Evolutionary conservation across 1,284 basidiomycete genomes (phyloP), one percentile per base, ranked within the genome.

Genomic region (Moesziomyces sp.): DNA sequence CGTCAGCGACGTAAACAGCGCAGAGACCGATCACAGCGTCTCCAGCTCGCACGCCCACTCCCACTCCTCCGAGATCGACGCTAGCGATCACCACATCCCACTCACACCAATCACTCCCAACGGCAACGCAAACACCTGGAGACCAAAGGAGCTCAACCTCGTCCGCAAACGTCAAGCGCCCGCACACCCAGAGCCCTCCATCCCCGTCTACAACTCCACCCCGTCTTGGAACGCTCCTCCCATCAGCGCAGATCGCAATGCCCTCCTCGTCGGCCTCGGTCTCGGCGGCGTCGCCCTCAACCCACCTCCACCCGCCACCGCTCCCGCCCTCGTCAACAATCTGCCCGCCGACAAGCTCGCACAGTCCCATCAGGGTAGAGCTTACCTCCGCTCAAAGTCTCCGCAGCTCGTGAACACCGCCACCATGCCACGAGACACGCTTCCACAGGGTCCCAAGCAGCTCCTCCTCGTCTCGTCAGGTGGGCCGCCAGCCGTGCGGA

Each of bases 121-220:
- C 28, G 63, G 56, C 14, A 52, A 54, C 11, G 23, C 58, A 24
- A 55, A 60, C 5, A n/a, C 50, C 13, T 77, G 75, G 75, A 61
- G 66, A 40, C 75, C 75, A 21, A 74, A 62, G 60, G 60, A 77
- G 30, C 69, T 77, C 49, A 77, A 64, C 21, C 64, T 77, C 3
- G 44, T 72, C 11, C 67, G 72, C 19, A 60, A 58, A 33, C 58
- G 62, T 16, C 59, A 71, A 26, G 45, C n/a, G 16, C 28, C 50
- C 19, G 44, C 42, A 19, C 24, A 60, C 0, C 43, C 28, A 10
- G 74, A 76, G 18, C 23, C 52, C 14, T 51, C 55, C 9, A 30
- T 58, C 28, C 70, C 64, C 26, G 6, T 47, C n/a, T 61, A 66
- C 38, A 59, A 64, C 11, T 19, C 54, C 5, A 45, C 60, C 4